Evolutionary conservation across 108 stramenopile species (phyloP).

Genomic region (Skeletonema grethae): DNA sequence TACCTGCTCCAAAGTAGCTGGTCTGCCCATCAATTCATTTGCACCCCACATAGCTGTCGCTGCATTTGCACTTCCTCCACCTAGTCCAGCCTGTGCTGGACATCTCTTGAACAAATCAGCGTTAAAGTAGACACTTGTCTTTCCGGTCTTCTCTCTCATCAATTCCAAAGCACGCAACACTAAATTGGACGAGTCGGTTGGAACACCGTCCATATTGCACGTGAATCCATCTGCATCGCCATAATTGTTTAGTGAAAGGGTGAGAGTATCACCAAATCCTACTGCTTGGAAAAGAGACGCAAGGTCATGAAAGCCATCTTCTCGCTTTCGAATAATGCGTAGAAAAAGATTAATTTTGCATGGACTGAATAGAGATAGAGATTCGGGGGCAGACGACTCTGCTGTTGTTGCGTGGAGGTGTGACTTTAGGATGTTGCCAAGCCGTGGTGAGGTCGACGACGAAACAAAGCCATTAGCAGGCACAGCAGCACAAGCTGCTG

Average conservation of each 20-base stretch:
- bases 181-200: conserved; percentile 85
- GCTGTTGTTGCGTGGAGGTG: conserved; percentile 5
- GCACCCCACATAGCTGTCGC: conserved; percentile 95
- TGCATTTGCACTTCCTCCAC: conserved; percentile 94
- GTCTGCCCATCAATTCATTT: conserved; percentile 87
- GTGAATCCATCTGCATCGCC: conserved; percentile 64
- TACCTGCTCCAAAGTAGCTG: conserved; percentile 81
- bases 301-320: conserved; percentile 94
- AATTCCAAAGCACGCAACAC: conserved; percentile 89
- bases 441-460: neutral
- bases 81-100: conserved; percentile 94
- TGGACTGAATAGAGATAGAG: conserved; percentile 82
- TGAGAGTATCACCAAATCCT: conserved; percentile 90
- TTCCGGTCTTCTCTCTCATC: conserved; percentile 84
- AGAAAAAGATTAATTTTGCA: conserved; percentile 97
- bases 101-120: conserved; percentile 88
- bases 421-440: conserved; percentile 1
- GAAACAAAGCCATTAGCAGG: neutral
- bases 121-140: conserved; percentile 50
- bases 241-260: conserved; percentile 43
- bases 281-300: conserved; percentile 95
- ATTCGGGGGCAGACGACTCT: neutral
- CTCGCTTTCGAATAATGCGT: conserved; percentile 91
- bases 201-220: conserved; percentile 91
- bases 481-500: neutral